Conservation (phyloP, 2,329 filamentous ascomycete genomes). For the Neofusicoccum laricinum region DNA sequence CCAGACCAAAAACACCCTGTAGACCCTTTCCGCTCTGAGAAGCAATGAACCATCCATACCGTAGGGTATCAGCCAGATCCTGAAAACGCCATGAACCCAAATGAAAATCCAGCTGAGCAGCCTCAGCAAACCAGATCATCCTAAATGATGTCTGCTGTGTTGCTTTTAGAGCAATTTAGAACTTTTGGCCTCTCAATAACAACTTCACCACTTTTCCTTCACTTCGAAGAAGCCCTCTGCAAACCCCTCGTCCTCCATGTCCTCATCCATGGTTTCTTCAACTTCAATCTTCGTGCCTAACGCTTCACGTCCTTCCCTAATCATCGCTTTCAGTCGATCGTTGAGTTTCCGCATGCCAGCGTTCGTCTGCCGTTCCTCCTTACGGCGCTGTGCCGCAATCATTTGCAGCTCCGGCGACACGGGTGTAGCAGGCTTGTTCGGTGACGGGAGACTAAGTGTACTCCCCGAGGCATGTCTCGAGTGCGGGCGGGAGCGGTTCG, state of each 20-base stretch:
- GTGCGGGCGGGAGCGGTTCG: not conserved
- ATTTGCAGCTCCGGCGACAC: slow-evolving; percentile 66
- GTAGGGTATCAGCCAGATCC: slow-evolving; percentile 15
- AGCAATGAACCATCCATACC: slow-evolving; percentile 6
- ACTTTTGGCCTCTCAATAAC: not conserved
- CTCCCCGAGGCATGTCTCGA: slow-evolving; percentile 2
- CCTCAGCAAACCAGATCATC: not conserved
- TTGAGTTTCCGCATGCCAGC: slow-evolving; percentile 78
- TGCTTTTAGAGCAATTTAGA: not conserved
- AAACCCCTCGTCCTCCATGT: slow-evolving; percentile 31
- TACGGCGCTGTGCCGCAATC: slow-evolving; percentile 67
- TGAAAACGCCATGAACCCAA: slow-evolving; percentile 4
- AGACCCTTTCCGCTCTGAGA: not conserved
- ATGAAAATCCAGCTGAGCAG: not conserved
- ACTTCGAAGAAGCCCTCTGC: slow-evolving; percentile 21
- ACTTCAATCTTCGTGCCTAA: slow-evolving; percentile 55
- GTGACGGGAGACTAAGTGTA: slow-evolving; percentile 16
- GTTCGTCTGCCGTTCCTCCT: slow-evolving; percentile 75
- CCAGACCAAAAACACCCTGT: not conserved
- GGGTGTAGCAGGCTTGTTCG: slow-evolving; percentile 26
- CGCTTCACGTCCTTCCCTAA: slow-evolving; percentile 82
- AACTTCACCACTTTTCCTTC: slow-evolving; percentile 14
- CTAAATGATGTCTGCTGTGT: not conserved
- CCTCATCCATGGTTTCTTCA: slow-evolving; percentile 28
- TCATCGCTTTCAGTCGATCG: slow-evolving; percentile 77